Evolutionary conservation across 176 grass and related monocot genomes (phyloP), one percentile per base, ranked within the genome.

Genomic region (Hsuehochloa calcarea): DNA sequence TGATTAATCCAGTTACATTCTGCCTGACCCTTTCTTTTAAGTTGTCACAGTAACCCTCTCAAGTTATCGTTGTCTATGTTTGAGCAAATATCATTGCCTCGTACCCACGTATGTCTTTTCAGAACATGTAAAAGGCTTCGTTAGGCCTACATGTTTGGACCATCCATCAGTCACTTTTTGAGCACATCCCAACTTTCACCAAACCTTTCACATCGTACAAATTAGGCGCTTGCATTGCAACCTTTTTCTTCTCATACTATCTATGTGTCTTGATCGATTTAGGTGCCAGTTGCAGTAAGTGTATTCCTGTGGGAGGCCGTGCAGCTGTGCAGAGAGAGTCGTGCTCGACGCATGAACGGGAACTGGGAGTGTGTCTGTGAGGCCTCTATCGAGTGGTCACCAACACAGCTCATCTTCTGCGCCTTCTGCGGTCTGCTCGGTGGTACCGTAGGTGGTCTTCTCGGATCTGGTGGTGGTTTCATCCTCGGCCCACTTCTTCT

Each of bases 401-500:
- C 61, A 17, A 72, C 75, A 71, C 97, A 99, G 79, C 79, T 99
- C 63, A 69, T 99, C 72, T 90, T 99, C 71, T 99, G 97, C 31
- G 92, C 97, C 39, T 89, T 94, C 6, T 94, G 93, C 22, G 90
- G 97, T 41, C 69, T 99, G n/a, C 82, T 99, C 4, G 97, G 97
- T 5, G 97, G 97, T 1, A 96, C 92, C 11, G 97, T 96, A 20
- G 97, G 97, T 22, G 97, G 97, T 14, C 90, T 99, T 73, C 88
- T 99, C 4, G 97, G 93, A 52, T 99, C 97, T 31, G 97, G 97
- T 3, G 97, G 97, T 0, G 97, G 97, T 11, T 99, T 99, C 75
- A 94, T 99, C 60, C 97, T 99, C 0, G 97, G 97, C 17, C 97
- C 97, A 16, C 97, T 99, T 65, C 93, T 99, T 31, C 97, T 99